Evolutionary conservation across 768 basidiomycete genomes (phyloP), one percentile per base, ranked within the genome.

Genomic region (Lactarius evosmus): DNA sequence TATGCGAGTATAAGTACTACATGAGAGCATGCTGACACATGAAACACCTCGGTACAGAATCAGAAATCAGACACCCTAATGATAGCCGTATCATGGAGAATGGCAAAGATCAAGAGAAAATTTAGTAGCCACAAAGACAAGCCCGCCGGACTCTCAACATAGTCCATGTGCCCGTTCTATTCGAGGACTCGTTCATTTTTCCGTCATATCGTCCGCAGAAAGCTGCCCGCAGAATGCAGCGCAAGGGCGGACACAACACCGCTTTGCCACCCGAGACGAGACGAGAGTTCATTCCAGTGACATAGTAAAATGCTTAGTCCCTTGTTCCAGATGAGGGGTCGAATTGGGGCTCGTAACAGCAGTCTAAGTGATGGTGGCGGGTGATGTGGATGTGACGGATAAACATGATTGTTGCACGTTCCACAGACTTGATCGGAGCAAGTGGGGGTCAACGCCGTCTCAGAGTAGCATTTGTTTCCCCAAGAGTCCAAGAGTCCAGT

Each of bases 1-100:
- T 19, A 33, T 7, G 36, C 36, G 16, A 25, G 25, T 60, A 56
- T 64, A 64, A 64, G 46, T 64, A 64, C 63, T 30, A 19, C 41
- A 14, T 4, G 16, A n/a, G 5, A 46, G 46, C 33, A 55, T 33
- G 22, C 3, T 19, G 32, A 32, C 11, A 52, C 36, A 32, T 32
- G 25, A 14, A 40, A 41, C 51, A 36, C 16, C 51, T 58, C 22
- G 32, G 34, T 27, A 30, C 46, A 25, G 44, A 46, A 55, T 27
- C n/a, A 7, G 27, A 25, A 4, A 27, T 7, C 16, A 14, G 7
- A 22, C 22, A 22, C 32, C 51, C 19, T 1, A 11, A 7, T 17
- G 30, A 25, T 7, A 33, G 17, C n/a, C 30, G 34, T 30, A 55
- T 22, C 12, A 12, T 5, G 52, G 17, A 29, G 22, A 34, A 30